These are phyloP conservation scores for Tetrapisispora fleetii DNA, from an alignment of 805 yeast species.

Conservation along the genomic window DNA sequence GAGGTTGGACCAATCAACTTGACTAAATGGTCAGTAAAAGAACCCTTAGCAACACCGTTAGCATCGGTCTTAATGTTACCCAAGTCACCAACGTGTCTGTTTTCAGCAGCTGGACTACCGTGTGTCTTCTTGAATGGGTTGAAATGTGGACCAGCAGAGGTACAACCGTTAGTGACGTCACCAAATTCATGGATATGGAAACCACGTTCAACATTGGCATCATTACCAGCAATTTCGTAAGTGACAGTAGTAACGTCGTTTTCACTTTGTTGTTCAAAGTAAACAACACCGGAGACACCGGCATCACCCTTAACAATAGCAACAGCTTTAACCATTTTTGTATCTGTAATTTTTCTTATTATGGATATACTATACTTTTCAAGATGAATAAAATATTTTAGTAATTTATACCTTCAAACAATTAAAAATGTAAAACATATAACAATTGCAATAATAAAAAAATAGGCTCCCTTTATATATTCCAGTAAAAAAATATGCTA, in stretches of 20 bases:
- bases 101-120: conserved; percentile 72
- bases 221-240: conserved; percentile 86
- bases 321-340: conserved; percentile 42
- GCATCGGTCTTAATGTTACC: conserved; percentile 90
- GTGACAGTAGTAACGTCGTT: conserved; percentile 73
- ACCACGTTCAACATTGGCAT: conserved; percentile 81
- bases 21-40: conserved; percentile 65
- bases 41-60: conserved; percentile 84
- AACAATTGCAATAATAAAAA: too few relatives aligned
- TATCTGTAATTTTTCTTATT: neutral
- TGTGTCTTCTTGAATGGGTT: conserved; percentile 83
- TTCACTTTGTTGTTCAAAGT: conserved; percentile 77
- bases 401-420: too few relatives aligned
- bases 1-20: conserved; percentile 81
- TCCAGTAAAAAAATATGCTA: too few relatives aligned
- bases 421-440: too few relatives aligned
- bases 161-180: conserved; percentile 94
- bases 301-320: conserved; percentile 96
- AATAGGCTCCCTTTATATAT: too few relatives aligned
- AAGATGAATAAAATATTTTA: too few relatives aligned
- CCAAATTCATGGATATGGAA: conserved; percentile 98
- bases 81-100: conserved; percentile 64
- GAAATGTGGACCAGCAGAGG: conserved; percentile 97
- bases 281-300: conserved; percentile 76
- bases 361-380: too few relatives aligned